Evolutionary conservation across 78 protist species (phyloP), one percentile per base, ranked within the genome.

Genomic region (Chrysochromulina parva): DNA sequence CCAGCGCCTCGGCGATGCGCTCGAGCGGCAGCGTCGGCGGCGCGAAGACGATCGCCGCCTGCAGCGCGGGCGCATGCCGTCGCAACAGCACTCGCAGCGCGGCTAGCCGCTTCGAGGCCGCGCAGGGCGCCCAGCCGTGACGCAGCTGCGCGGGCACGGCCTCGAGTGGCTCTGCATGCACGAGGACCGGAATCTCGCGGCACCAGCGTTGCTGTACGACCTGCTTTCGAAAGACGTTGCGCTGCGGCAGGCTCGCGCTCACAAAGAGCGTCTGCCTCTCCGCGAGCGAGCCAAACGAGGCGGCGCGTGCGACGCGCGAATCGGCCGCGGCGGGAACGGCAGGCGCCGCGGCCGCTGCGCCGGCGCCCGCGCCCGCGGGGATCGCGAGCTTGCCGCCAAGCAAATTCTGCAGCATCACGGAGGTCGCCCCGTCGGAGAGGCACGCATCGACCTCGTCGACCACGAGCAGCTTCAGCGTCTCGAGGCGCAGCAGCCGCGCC

Each of bases 371-470:
- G 62, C 62, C n/a, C 19, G 20, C 28, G 3, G 4, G 48, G 50
- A n/a, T 28, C 28, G 24, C 28, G 19, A 9, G n/a, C 6, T 48
- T 53, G 26, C 28, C 9, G 13, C 57, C 13, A 55, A 74, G 82
- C 57, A 74, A 6, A 9, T n/a, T 6, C 26, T 48, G 14, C 19
- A 74, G 58, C 57, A n/a, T n/a, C 19, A 1, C 55, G 19, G 38
- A n/a, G 19, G 82, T 48, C n/a, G 24, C 26, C 50, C 57, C 4
- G 13, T 3, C 55, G 14, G 24, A 2, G 57, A 74, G 19, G 55
- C 26, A 38, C 13, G 82, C 82, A n/a, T 74, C 82, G 14, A 74
- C 82, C 57, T 74, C 82, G 55, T 74, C 82, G 13, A 74, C 55
- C 7, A 74, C 82, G 13, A 74, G 82, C 76, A n/a, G 20, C 24